Conservation (phyloP, 140 eudicot species). For the Bidens hawaiensis region DNA sequence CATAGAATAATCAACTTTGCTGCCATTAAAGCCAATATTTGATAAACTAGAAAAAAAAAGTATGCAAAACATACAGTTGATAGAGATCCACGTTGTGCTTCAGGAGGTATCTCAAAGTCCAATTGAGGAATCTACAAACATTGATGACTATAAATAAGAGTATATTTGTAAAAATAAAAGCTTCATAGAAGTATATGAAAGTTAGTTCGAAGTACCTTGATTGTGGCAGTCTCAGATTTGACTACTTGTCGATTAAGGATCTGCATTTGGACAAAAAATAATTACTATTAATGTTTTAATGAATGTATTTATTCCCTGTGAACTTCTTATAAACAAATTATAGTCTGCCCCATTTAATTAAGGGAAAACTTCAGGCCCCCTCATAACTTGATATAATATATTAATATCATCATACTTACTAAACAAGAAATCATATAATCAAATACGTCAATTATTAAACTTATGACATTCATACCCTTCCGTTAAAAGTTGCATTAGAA, state of each 20-base stretch:
- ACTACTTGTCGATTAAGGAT: constrained; percentile 78
- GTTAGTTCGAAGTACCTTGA: constrained; percentile 49
- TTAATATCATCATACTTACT: neutral
- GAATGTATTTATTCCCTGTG: neutral
- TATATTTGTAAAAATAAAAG: neutral
- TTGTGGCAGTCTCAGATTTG: constrained; percentile 77
- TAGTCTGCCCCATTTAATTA: neutral
- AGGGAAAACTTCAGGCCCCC: neutral
- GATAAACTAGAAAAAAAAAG: neutral
- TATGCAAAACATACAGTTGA: constrained; percentile 51
- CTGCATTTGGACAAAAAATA: constrained; percentile 37
- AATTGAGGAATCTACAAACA: constrained; percentile 78
- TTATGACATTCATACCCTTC: too few species aligned
- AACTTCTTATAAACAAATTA: neutral
- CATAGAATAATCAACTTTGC: neutral
- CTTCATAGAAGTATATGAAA: neutral
- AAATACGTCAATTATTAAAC: neutral
- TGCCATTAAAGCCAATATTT: neutral
- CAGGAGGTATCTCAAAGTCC: constrained; percentile 91
- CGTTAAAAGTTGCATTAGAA: neutral
- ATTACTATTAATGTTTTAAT: constrained; percentile 7
- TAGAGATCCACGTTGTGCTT: constrained; percentile 86
- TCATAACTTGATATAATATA: neutral
- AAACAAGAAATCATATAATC: neutral
- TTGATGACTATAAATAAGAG: neutral